Base-by-base conservation (phyloP, 768 basidiomycete species). In the Lactarius trivialis region DNA sequence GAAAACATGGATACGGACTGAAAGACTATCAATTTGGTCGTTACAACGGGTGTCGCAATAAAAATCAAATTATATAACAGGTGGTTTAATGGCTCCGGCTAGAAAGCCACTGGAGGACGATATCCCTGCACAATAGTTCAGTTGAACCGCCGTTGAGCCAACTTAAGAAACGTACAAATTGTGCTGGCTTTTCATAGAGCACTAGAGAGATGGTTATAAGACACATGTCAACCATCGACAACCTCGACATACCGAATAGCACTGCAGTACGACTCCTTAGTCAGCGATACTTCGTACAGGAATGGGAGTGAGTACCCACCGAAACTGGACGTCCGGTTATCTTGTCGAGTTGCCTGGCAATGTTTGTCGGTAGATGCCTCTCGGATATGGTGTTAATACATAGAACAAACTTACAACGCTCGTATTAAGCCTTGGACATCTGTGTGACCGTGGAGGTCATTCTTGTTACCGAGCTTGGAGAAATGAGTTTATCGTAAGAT, bases 121-220 rank as follows among this genome's bases (percentile, higher is more conserved):
- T 93, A 70, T 94, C 92, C 62, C 87, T 89, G 62, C 14, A 59
- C 32, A 49, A 33, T 24, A 39, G 37, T 48, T 53, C 43, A 61
- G 58, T 33, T 69, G 7, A 67, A 55, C 55, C 49, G 39, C 12
- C n/a, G 7, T n/a, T 24, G 26, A 19, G 19, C 11, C 14, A 2
- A 21, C 1, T 21, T 30, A 30, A 36, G 26, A 28, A 39, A 72
- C 89, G 59, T 68, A 90, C 88, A 97, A 76, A 71, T 97, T 97
- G 73, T 97, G 93, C 73, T 91, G 89, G 70, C 86, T 94, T 74
- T 94, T 95, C 88, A 96, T 95, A 2, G 93, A 97, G 72, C 93
- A 96, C 94, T 97, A 68, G 0, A 53, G 30, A 14, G 15, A 11
- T 52, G 34, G 12, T 32, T 33, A 37, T 34, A 4, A 48, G 60